Evolutionary conservation across 257 asterid species (phyloP).

Genomic region (Fraxinus quadrangulata): DNA sequence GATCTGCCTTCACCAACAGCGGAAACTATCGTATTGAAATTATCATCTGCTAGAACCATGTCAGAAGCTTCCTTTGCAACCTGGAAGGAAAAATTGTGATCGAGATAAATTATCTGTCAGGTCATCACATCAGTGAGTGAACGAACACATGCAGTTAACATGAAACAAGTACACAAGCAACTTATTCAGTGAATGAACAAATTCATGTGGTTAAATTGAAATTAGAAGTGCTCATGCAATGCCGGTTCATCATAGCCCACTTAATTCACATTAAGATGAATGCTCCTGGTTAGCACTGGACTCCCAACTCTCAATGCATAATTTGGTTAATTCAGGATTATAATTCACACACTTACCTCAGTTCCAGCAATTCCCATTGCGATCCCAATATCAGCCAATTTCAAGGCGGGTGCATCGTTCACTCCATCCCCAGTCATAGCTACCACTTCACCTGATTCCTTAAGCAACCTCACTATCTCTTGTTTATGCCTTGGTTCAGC

Average conservation of each 20-base stretch:
- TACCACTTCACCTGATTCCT: constrained; percentile 95
- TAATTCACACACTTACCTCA: constrained; percentile 51
- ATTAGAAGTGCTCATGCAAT: not conserved
- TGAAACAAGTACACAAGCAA: not conserved
- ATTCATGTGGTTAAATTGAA: not conserved
- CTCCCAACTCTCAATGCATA: not conserved
- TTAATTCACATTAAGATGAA: not conserved
- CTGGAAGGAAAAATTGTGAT: constrained; percentile 40
- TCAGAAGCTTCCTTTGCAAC: constrained; percentile 99
- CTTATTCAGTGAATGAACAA: not conserved
- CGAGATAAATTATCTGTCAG: not conserved
- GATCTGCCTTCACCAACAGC: constrained; percentile 99
- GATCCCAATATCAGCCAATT: constrained; percentile 95
- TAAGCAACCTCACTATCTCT: constrained; percentile 95
- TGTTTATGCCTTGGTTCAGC: constrained; percentile 99
- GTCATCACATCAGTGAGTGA: not conserved
- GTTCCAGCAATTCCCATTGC: constrained; percentile 99
- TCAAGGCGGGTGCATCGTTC: constrained; percentile 94
- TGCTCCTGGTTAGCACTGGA: not conserved
- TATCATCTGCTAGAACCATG: constrained; percentile 98
- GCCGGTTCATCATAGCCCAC: not conserved
- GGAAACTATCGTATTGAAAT: constrained; percentile 90
- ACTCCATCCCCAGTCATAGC: constrained; percentile 99
- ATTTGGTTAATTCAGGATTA: constrained; percentile 4
- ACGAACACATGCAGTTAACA: not conserved